phyloP scores from a whole-genome alignment of 371 early-diverging fungal species.

The Syncephalastrum monosporum region DNA sequence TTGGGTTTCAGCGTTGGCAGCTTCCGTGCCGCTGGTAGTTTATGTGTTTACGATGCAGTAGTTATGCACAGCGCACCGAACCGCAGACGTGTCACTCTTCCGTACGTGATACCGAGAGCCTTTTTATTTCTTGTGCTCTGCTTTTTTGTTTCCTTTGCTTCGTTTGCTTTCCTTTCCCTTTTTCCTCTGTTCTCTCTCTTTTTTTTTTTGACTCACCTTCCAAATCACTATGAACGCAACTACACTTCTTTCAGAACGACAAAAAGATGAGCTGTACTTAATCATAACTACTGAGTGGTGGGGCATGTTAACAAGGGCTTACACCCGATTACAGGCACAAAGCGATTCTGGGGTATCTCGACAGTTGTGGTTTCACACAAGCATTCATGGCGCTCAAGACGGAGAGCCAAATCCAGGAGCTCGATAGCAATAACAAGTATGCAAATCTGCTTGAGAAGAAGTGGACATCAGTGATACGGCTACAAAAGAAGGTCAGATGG shows the following conservation, averaged over 20 bases:
- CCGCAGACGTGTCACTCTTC: too few species aligned
- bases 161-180: conserved; percentile 5
- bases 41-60: too few species aligned
- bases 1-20: too few species aligned
- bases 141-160: not conserved
- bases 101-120: too few species aligned
- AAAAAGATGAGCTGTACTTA: conserved; percentile 71
- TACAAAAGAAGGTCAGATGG: conserved; percentile 78
- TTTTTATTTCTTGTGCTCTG: not conserved
- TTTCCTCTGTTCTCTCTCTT: not conserved
- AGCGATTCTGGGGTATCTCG: conserved; percentile 83
- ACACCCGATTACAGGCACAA: conserved; percentile 52
- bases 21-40: too few species aligned
- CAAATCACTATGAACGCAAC: conserved; percentile 21
- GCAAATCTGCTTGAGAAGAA: conserved; percentile 88
- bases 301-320: not conserved
- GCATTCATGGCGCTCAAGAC: conserved; percentile 63
- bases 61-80: too few species aligned
- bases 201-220: not conserved
- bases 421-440: conserved; percentile 74
- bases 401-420: conserved; percentile 72
- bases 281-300: not conserved
- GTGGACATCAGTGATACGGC: conserved; percentile 88
- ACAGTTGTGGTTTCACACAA: conserved; percentile 65
- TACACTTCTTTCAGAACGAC: conserved; percentile 63